phyloP scores from a whole-genome alignment of 192 early-diverging fungal species.

The Jimgerdemannia lactiflua region DNA sequence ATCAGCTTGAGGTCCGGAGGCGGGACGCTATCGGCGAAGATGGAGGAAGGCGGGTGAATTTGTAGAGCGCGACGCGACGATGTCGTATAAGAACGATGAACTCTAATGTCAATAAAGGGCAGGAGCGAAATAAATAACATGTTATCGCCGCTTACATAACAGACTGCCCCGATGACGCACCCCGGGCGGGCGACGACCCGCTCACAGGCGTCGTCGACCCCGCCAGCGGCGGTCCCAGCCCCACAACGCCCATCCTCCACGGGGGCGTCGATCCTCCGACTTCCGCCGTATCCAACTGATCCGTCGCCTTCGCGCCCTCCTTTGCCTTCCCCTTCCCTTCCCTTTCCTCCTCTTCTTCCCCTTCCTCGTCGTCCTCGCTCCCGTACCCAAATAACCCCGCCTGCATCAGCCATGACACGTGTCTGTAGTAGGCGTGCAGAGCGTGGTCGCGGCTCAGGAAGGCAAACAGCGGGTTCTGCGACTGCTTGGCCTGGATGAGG shows the following conservation, averaged over 20 bases:
- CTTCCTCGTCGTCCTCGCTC: conserved; percentile 20
- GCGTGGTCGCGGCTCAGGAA: conserved; percentile 58
- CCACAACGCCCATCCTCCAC: not conserved
- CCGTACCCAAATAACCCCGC: conserved; percentile 57
- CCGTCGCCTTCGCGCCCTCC: not conserved
- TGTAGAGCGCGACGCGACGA: not conserved
- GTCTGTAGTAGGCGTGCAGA: conserved; percentile 72
- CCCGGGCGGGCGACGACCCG: not conserved
- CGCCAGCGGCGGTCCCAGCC: too few species aligned
- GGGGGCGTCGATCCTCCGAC: not conserved
- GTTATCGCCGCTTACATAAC: not conserved
- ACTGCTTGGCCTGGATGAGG: conserved; percentile 70
- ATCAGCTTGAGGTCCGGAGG: conserved; percentile 22
- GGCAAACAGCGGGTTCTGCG: conserved; percentile 64
- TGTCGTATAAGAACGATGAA: not conserved
- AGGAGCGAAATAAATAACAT: not conserved
- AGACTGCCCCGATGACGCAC: not conserved
- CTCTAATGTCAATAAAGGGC: not conserved
- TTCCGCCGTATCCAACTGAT: not conserved
- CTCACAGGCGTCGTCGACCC: not conserved
- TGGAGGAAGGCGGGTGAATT: not conserved
- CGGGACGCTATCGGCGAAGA: conserved; percentile 1
- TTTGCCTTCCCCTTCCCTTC: conserved; percentile 13
- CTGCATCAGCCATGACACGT: conserved; percentile 59
- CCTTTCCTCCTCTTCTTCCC: conserved; percentile 20